A percentile compares a stretch with the other conserved stretches of the same genome.
Conservation (phyloP, 768 basidiomycete species). For the Lentinula guzmanii region DNA sequence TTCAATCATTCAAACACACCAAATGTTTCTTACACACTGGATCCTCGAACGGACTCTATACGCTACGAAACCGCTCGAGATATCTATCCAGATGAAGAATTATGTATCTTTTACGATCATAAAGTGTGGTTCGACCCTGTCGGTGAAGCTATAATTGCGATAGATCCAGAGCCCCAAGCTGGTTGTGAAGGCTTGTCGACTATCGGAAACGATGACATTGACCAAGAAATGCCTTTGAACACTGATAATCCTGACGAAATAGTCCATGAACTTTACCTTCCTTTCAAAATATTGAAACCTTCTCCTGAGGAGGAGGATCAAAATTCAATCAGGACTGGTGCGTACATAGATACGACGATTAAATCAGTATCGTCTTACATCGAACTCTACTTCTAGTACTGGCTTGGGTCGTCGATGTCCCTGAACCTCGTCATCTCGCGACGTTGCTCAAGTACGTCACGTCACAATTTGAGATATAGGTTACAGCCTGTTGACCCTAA, state of each 20-base stretch:
- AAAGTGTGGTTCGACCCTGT: slow-evolving; percentile 57
- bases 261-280: slow-evolving; percentile 53
- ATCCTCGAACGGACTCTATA: slow-evolving; percentile 51
- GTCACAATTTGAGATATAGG: slow-evolving; percentile 27
- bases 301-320: slow-evolving; percentile 60
- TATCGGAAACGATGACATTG: background rate
- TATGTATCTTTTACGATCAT: slow-evolving; percentile 74
- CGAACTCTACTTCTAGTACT: slow-evolving; percentile 34
- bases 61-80: slow-evolving; percentile 50
- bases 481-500: background rate
- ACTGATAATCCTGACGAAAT: slow-evolving; percentile 32
- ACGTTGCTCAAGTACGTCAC: slow-evolving; percentile 20
- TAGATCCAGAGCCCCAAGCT: slow-evolving; percentile 25
- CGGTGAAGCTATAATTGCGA: slow-evolving; percentile 13
- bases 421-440: slow-evolving; percentile 29
- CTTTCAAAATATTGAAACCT: slow-evolving; percentile 58
- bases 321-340: slow-evolving; percentile 52
- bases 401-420: slow-evolving; percentile 76
- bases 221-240: background rate
- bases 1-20: slow-evolving; percentile 74
- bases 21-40: slow-evolving; percentile 63
- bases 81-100: slow-evolving; percentile 59
- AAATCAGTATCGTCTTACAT: background rate
- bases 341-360: slow-evolving; percentile 6
- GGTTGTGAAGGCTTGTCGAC: slow-evolving; percentile 32